A percentile compares a stretch with the other conserved stretches of the same genome.
These are phyloP conservation scores for Ampelocalamus luodianensis DNA, from an alignment of 176 grass and related monocot genomes.

Conservation along the genomic window DNA sequence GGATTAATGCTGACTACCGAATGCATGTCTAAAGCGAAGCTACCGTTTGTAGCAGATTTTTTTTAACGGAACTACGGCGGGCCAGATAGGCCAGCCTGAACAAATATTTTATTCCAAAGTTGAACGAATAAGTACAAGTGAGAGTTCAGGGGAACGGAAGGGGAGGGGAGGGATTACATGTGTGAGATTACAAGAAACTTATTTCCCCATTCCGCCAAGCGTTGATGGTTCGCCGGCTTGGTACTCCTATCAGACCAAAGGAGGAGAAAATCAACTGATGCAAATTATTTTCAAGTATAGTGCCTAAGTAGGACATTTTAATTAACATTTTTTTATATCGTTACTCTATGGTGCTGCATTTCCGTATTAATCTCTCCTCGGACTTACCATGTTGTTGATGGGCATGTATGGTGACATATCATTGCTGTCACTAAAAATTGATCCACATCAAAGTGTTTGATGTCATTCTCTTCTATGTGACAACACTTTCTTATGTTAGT, in stretches of 20 bases:
- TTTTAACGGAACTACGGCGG: too few species aligned
- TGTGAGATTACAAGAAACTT: too few species aligned
- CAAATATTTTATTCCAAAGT: too few species aligned
- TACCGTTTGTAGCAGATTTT: background rate
- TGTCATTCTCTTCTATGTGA: background rate
- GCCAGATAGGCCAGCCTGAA: too few species aligned
- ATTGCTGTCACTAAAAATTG: slow-evolving; percentile 9
- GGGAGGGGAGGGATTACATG: too few species aligned
- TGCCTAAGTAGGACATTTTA: background rate
- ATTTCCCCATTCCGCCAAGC: too few species aligned
- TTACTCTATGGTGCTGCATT: background rate
- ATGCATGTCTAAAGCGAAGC: background rate
- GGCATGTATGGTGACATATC: background rate
- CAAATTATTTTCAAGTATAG: slow-evolving; percentile 11
- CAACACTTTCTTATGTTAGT: background rate
- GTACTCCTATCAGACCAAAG: too few species aligned
- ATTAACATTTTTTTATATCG: background rate
- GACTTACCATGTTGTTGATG: slow-evolving; percentile 15
- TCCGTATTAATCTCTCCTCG: background rate
- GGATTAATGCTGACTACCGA: background rate
- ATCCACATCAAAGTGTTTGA: background rate
- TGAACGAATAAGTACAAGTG: too few species aligned
- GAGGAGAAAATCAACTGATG: background rate
- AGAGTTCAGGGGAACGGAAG: too few species aligned
- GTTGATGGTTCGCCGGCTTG: too few species aligned